Evolutionary conservation across 2,329 filamentous ascomycete genomes (phyloP).

Genomic region (Alternaria burnsii): DNA sequence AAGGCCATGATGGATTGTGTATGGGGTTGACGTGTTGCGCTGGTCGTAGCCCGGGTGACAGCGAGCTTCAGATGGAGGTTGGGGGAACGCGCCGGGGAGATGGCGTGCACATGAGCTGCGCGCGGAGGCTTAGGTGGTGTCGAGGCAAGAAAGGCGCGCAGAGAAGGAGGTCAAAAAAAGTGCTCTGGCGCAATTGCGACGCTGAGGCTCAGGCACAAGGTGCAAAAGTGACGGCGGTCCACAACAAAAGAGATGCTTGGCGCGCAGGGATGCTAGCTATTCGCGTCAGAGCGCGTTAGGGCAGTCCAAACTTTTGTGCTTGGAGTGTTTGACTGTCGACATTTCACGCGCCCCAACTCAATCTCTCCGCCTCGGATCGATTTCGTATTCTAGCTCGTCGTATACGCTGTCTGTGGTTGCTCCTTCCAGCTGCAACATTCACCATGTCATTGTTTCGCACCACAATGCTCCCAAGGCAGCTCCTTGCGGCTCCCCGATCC

Average conservation of each 20-base stretch:
- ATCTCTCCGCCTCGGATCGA: neutral
- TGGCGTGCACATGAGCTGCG: constrained; percentile 41
- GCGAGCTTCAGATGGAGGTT: constrained; percentile 39
- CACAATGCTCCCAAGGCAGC: constrained; percentile 24
- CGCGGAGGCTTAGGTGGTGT: constrained; percentile 21
- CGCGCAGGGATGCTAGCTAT: constrained; percentile 29
- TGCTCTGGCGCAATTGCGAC: constrained; percentile 39
- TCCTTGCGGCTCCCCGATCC: constrained; percentile 21
- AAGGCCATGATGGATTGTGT: constrained; percentile 37
- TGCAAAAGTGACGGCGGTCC: constrained; percentile 30
- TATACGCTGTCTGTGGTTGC: neutral
- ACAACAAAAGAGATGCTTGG: constrained; percentile 43
- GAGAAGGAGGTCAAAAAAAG: constrained; percentile 24
- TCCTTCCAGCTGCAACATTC: neutral
- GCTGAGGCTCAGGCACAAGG: constrained; percentile 29
- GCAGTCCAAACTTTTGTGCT: constrained; percentile 22
- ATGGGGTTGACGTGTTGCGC: constrained; percentile 16
- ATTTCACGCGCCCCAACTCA: neutral
- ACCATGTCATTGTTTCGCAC: constrained; percentile 41
- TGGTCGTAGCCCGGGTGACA: constrained; percentile 33
- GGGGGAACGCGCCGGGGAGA: constrained; percentile 39
- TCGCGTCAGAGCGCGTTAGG: constrained; percentile 28
- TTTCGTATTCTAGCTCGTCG: neutral
- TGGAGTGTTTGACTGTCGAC: neutral
- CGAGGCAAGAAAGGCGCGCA: constrained; percentile 28